phyloP scores from a whole-genome alignment of 73 alveolate genomes.

The Halteria grandinella region DNA sequence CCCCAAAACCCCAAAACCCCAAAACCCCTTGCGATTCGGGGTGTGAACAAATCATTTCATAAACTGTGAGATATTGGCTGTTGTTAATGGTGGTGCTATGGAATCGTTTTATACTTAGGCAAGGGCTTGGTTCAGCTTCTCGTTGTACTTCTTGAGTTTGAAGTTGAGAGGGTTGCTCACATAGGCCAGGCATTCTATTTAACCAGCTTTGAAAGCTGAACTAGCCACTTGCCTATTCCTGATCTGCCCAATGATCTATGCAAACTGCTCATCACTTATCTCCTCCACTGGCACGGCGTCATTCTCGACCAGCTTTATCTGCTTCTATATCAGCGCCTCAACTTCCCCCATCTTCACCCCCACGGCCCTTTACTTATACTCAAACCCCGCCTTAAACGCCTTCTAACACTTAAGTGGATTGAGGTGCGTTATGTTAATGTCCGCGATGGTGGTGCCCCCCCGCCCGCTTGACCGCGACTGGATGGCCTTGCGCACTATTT shows the following conservation, averaged over 20 bases:
- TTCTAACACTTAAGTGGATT: conserved; percentile 3
- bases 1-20: too few species aligned
- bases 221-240: neutral
- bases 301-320: conserved; percentile 23
- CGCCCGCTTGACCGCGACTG: neutral
- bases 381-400: neutral
- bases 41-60: too few species aligned
- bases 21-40: neutral
- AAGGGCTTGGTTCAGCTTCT: conserved; percentile 18
- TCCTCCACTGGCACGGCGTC: conserved; percentile 18
- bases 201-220: neutral
- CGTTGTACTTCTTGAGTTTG: conserved; percentile 18
- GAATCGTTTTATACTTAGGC: too few species aligned
- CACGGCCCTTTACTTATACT: neutral
- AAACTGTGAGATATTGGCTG: too few species aligned
- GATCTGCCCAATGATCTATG: neutral
- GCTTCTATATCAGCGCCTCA: neutral
- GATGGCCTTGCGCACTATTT: conserved; percentile 7
- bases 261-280: neutral
- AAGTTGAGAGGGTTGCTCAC: neutral
- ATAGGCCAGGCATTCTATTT: conserved; percentile 7
- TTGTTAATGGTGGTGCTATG: too few species aligned
- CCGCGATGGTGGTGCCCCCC: conserved; percentile 3
- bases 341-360: neutral
- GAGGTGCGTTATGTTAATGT: conserved; percentile 29